A percentile compares a stretch with the other conserved stretches of the same genome.
phyloP scores from a whole-genome alignment of 2,329 filamentous ascomycete species.

The Talaromyces funiculosus region DNA sequence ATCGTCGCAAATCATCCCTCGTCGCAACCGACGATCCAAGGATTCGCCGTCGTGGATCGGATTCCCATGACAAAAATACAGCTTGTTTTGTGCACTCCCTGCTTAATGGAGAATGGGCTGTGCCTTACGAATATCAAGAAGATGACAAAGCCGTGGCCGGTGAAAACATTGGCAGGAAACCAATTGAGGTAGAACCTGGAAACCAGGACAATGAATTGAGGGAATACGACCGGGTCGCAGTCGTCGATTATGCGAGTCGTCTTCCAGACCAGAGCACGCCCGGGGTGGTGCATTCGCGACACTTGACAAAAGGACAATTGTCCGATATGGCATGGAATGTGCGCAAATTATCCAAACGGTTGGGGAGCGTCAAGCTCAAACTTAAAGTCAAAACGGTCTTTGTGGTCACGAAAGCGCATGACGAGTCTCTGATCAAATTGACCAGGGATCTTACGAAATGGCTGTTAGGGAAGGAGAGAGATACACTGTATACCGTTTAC shows the following conservation, averaged over 20 bases:
- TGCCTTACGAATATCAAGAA: conserved; percentile 13
- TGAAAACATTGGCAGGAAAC: neutral
- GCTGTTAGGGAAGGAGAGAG: conserved; percentile 67
- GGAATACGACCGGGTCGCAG: conserved; percentile 20
- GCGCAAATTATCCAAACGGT: conserved; percentile 76
- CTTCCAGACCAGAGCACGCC: conserved; percentile 23
- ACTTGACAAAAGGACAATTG: conserved; percentile 89
- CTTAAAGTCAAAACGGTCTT: conserved; percentile 80
- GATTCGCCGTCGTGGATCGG: conserved; percentile 31
- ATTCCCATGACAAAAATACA: conserved; percentile 37
- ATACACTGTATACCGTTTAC: conserved; percentile 67
- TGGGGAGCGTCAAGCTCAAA: conserved; percentile 76
- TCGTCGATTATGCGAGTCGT: conserved; percentile 23
- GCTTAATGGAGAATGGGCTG: conserved; percentile 39
- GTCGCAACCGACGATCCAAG: conserved; percentile 40
- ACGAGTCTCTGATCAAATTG: conserved; percentile 69
- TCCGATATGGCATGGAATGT: conserved; percentile 97
- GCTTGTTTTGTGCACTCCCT: conserved; percentile 59
- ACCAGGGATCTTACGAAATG: conserved; percentile 73
- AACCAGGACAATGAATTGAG: conserved; percentile 6
- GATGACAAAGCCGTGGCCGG: conserved; percentile 17
- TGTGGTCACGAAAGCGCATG: conserved; percentile 85
- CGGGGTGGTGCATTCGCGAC: conserved; percentile 57
- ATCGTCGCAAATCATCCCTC: conserved; percentile 57
- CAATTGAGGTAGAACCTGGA: conserved; percentile 3